Evolutionary conservation across 2,329 filamentous ascomycete species (phyloP).

Genomic region (Chaetomium sp.): DNA sequence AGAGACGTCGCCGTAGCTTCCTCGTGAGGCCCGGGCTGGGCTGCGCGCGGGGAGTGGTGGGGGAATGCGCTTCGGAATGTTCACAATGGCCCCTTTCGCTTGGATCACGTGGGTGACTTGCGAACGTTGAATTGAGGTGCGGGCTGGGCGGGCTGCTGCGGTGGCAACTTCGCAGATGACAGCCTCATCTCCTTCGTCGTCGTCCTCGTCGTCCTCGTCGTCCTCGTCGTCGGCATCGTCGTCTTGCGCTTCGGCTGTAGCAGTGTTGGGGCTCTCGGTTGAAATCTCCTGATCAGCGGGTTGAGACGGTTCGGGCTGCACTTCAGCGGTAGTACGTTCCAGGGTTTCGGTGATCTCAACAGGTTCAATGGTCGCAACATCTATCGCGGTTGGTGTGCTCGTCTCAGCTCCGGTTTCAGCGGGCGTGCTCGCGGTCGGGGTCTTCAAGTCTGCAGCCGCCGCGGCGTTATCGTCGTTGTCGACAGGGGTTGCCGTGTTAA

Average conservation of each 20-base stretch:
- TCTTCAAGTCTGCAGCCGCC: too few relatives aligned
- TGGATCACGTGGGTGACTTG: constrained; percentile 62
- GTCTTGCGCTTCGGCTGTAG: constrained; percentile 29
- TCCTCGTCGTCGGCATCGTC: constrained; percentile 39
- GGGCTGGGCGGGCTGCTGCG: constrained; percentile 48
- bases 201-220: constrained; percentile 39
- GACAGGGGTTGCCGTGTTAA: too few relatives aligned
- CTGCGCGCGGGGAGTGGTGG: constrained; percentile 74
- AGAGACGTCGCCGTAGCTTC: constrained; percentile 52
- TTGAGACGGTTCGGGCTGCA: constrained; percentile 8
- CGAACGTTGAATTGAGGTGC: constrained; percentile 54
- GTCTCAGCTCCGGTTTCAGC: too few relatives aligned
- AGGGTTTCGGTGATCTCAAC: too few relatives aligned
- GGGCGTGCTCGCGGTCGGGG: too few relatives aligned
- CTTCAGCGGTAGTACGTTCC: too few relatives aligned
- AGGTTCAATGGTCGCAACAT: too few relatives aligned
- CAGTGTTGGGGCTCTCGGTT: constrained; percentile 21
- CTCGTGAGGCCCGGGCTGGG: constrained; percentile 55
- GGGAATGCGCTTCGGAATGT: constrained; percentile 71
- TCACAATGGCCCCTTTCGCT: constrained; percentile 73
- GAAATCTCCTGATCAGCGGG: constrained; percentile 20
- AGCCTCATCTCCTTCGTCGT: constrained; percentile 54
- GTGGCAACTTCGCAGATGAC: constrained; percentile 62
- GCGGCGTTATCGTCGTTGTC: too few relatives aligned
- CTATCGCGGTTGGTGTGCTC: too few relatives aligned